A percentile compares a stretch with the other conserved stretches of the same genome.
Evolutionary conservation across 768 basidiomycete species (phyloP).

Genomic region (Psilocybe cyanescens): DNA sequence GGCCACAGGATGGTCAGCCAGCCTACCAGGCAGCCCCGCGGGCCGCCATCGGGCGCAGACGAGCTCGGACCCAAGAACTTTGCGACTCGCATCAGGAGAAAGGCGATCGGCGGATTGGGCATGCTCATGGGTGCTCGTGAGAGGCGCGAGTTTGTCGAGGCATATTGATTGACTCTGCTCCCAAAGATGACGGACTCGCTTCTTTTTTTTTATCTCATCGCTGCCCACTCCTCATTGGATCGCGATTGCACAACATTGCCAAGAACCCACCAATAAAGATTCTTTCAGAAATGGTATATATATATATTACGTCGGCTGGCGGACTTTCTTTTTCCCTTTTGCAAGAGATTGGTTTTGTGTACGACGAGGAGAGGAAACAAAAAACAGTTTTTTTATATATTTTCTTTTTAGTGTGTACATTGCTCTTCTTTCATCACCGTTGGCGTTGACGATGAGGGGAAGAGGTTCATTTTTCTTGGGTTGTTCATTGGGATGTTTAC

Average conservation of each 20-base stretch:
- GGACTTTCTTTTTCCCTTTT: conserved; percentile 23
- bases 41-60: conserved; percentile 85
- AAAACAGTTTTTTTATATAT: conserved; percentile 17
- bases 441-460: no score
- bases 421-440: conserved; percentile 1
- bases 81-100: conserved; percentile 81
- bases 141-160: conserved; percentile 75
- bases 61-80: conserved; percentile 90
- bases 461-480: no score
- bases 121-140: conserved; percentile 82
- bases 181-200: background rate
- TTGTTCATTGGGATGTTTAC: no score
- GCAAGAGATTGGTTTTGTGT: conserved; percentile 23
- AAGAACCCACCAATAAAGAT: conserved; percentile 12
- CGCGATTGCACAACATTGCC: conserved; percentile 5
- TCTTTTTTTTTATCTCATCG: conserved; percentile 8
- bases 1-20: conserved; percentile 69
- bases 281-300: conserved; percentile 26
- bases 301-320: conserved; percentile 27
- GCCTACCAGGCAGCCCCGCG: conserved; percentile 84
- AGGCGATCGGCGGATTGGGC: conserved; percentile 82
- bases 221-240: background rate
- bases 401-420: conserved; percentile 12
- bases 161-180: conserved; percentile 50
- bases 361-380: conserved; percentile 17